Evolutionary conservation across 495 filamentous ascomycete species (phyloP).

Genomic region (Podospora tetraspora): DNA sequence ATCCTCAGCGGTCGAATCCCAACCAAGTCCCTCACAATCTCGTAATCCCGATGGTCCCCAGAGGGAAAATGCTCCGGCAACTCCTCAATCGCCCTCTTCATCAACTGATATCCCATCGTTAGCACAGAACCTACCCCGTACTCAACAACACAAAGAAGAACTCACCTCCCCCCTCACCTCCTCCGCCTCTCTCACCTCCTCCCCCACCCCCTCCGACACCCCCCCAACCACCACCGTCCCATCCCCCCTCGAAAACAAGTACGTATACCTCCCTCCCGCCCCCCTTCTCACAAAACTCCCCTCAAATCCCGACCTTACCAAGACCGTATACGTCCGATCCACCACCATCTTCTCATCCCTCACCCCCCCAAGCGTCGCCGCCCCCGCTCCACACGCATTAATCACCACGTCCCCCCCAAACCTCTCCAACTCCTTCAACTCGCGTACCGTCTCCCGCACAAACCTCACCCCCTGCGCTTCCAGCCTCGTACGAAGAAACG

Average conservation of each 20-base stretch:
- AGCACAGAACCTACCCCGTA: not conserved
- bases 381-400: constrained; percentile 12
- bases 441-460: constrained; percentile 13
- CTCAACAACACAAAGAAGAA: not conserved
- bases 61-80: constrained; percentile 15
- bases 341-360: constrained; percentile 8
- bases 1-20: constrained; percentile 15
- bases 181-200: not conserved
- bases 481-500: constrained; percentile 22
- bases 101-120: constrained; percentile 6
- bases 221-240: constrained; percentile 19
- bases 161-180: constrained; percentile 12
- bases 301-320: constrained; percentile 14
- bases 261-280: constrained; percentile 8
- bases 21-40: constrained; percentile 7
- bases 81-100: constrained; percentile 9
- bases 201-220: constrained; percentile 10
- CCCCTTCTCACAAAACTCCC: constrained; percentile 7
- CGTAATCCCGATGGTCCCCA: constrained; percentile 4
- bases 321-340: constrained; percentile 14
- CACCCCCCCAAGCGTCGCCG: constrained; percentile 14
- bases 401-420: constrained; percentile 13
- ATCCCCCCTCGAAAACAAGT: constrained; percentile 17
- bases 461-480: constrained; percentile 24
- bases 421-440: constrained; percentile 15